Conservation (phyloP, 2,329 filamentous ascomycete species). For the Penicillium rolfsii region DNA sequence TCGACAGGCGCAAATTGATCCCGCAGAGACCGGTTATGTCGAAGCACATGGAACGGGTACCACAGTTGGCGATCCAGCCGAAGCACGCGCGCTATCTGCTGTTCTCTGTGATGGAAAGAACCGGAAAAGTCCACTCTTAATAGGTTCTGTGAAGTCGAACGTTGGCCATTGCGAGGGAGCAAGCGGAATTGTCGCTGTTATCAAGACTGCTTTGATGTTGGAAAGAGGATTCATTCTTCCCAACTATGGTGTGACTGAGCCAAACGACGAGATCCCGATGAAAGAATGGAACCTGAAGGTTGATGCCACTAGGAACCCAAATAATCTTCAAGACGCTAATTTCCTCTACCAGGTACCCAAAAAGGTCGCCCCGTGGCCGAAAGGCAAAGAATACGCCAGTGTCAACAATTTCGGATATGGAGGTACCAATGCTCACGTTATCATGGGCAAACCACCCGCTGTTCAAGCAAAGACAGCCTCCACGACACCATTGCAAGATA, state of each 20-base stretch:
- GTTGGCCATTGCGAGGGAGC: conserved; percentile 37
- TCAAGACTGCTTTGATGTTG: conserved; percentile 33
- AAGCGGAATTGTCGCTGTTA: conserved; percentile 33
- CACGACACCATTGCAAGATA: background rate
- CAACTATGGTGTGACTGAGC: conserved; percentile 30
- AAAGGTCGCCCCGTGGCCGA: conserved; percentile 33
- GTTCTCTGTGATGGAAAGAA: conserved; percentile 28
- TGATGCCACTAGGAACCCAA: background rate
- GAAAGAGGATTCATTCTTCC: conserved; percentile 35
- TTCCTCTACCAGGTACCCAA: conserved; percentile 22
- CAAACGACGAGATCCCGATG: conserved; percentile 31
- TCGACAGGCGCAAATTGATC: conserved; percentile 41
- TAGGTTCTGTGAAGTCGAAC: conserved; percentile 37
- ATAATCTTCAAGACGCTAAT: background rate
- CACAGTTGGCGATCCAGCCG: conserved; percentile 39
- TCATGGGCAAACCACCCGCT: conserved; percentile 29
- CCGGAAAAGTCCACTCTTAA: conserved; percentile 27
- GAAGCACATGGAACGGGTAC: conserved; percentile 52
- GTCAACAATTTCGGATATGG: conserved; percentile 44
- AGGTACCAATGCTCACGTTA: conserved; percentile 39
- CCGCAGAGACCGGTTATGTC: conserved; percentile 37
- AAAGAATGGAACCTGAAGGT: conserved; percentile 34
- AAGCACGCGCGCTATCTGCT: conserved; percentile 29
- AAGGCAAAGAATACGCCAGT: conserved; percentile 28
- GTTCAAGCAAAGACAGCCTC: background rate